phyloP scores from a whole-genome alignment of 1,284 basidiomycete species.

The Ceratobasidium sp. region DNA sequence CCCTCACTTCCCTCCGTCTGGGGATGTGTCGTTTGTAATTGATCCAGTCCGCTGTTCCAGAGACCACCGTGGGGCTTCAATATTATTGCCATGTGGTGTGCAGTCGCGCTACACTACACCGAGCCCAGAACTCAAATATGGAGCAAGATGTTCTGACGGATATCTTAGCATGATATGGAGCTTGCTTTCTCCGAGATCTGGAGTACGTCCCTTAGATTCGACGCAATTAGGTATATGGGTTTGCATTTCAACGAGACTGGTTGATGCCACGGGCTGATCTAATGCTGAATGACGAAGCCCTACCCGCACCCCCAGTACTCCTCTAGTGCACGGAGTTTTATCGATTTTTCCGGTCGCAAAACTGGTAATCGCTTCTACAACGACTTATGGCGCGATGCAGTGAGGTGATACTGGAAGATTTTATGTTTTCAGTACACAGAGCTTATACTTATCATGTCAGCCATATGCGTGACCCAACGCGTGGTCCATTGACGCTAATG shows the following conservation, averaged over 20 bases:
- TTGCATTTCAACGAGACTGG: not conserved
- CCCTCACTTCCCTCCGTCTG: not conserved
- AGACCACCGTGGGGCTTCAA: no score
- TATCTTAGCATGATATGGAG: not conserved
- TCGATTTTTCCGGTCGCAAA: not conserved
- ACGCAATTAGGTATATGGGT: not conserved
- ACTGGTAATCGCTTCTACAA: not conserved
- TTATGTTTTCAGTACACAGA: no score
- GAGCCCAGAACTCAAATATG: not conserved
- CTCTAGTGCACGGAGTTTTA: not conserved
- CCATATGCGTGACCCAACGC: no score
- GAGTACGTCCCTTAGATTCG: not conserved
- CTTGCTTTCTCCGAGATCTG: no score
- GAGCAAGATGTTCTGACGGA: no score
- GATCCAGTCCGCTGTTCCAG: no score
- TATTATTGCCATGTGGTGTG: no score
- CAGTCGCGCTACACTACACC: no score
- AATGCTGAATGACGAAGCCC: no score
- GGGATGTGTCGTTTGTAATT: not conserved
- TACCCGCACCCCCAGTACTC: not conserved
- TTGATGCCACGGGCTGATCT: not conserved
- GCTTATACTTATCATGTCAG: no score
- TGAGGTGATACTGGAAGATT: no score
- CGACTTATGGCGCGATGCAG: not conserved
- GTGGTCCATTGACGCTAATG: no score